A percentile compares a stretch with the other conserved stretches of the same genome.
These are phyloP conservation scores for Tylopilus subfusipes DNA, from an alignment of 768 basidiomycete species.

Conservation along the genomic window DNA sequence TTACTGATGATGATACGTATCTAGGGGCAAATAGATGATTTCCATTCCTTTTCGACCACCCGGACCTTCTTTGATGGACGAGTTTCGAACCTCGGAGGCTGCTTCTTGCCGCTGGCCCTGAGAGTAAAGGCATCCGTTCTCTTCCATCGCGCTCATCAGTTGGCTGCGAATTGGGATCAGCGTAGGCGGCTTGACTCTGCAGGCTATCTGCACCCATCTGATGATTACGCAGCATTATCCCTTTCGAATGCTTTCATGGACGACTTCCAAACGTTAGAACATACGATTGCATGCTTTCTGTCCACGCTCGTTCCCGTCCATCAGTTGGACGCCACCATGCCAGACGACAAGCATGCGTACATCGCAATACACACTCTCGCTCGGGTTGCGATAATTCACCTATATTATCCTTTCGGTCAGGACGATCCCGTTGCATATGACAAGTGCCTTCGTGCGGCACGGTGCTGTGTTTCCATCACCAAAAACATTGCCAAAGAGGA, in stretches of 20 bases:
- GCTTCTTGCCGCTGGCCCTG: conserved; percentile 61
- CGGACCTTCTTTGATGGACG: conserved; percentile 61
- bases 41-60: conserved; percentile 54
- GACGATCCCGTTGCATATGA: conserved; percentile 60
- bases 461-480: conserved; percentile 55
- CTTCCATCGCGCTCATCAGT: conserved; percentile 61
- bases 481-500: conserved; percentile 63
- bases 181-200: conserved; percentile 39
- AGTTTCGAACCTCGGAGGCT: conserved; percentile 43
- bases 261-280: conserved; percentile 60
- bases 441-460: conserved; percentile 64
- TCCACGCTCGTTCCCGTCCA: conserved; percentile 62
- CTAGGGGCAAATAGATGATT: conserved; percentile 57
- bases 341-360: conserved; percentile 58
- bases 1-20: conserved; percentile 14
- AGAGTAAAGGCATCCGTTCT: conserved; percentile 76
- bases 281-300: conserved; percentile 59
- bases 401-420: conserved; percentile 59
- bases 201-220: conserved; percentile 15
- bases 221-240: conserved; percentile 38
- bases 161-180: conserved; percentile 59
- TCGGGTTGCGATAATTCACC: conserved; percentile 61
- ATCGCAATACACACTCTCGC: conserved; percentile 62
- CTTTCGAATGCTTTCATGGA: conserved; percentile 48
- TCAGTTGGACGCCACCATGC: conserved; percentile 53